Base-by-base conservation (phyloP, 164 flowering plant species). In the Magnolia changhungtana region DNA sequence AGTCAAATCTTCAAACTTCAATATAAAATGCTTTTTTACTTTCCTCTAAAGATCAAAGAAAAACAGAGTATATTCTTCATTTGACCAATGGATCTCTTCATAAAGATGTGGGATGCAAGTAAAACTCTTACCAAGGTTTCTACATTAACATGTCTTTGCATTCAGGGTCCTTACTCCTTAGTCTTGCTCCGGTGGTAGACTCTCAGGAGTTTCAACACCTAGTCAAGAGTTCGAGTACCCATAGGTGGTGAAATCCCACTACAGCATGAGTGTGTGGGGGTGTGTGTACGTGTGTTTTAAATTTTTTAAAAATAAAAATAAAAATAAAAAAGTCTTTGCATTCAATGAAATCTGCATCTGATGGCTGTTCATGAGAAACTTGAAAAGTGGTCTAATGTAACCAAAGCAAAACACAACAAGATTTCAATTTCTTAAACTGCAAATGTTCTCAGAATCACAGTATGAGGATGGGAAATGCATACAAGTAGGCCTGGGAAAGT, bases 401-500 rank as follows among this genome's bases (percentile, higher is more conserved):
- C 67, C 23, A 63, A 63, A 63, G 20, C 24, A 73, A 29, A 3
- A 70, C 37, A 24, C 2, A 20, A 27, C 50, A 59, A 2, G 4
- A 70, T 37, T 37, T 31, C n/a, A 8, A 18, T 19, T 29, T n/a
- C 59, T n/a, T 20, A 11, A 2, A 20, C 61, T 74, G 8, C 14
- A 9, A 37, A 74, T 14, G 1, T 50, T 49, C 59, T 50, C 11
- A 50, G 61, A 21, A 23, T 2, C 58, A 68, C 18, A 64, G 8
- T 6, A 6, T 51, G 27, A 50, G 71, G 63, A 68, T 19, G 72
- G 71, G 72, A 27, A 74, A 66, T 76, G 67, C 92, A 66, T 91
- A 96, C 98, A 96, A 67, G 83, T 96, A 96, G 51, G 99, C 93
- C 73, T 91, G 89, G 64, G 98, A 86, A 49, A 96, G 84, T 51